Percentiles rank a stretch among this genome's conserved stretches.
These are phyloP conservation scores for Volutella citrinella DNA, from an alignment of 2,329 filamentous ascomycete genomes.

Conservation along the genomic window DNA sequence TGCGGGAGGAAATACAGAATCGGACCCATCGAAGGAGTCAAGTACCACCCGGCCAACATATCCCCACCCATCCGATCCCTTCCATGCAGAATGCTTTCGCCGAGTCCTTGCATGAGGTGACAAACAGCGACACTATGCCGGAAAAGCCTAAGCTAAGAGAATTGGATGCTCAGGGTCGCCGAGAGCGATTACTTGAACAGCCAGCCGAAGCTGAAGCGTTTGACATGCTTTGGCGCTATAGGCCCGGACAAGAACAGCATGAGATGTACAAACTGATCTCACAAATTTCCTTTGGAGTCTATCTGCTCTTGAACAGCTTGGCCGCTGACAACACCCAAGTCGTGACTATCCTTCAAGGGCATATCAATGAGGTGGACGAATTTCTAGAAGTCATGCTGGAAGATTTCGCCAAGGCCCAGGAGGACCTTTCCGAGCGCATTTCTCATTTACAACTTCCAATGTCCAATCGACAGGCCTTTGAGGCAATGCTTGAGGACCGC, in stretches of 20 bases:
- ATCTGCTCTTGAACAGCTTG: constrained; percentile 78
- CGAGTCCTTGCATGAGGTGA: constrained; percentile 74
- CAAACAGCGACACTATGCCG: constrained; percentile 38
- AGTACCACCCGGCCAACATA: constrained; percentile 16
- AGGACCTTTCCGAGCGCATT: constrained; percentile 77
- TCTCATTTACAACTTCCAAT: constrained; percentile 79
- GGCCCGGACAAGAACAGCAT: constrained; percentile 74
- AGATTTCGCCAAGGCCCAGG: constrained; percentile 74
- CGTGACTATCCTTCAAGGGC: constrained; percentile 81
- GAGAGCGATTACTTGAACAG: constrained; percentile 65
- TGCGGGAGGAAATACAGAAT: background rate
- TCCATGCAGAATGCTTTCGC: constrained; percentile 79
- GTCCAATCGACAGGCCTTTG: constrained; percentile 77
- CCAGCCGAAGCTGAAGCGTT: constrained; percentile 68
- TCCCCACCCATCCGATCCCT: constrained; percentile 62
- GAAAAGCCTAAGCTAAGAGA: constrained; percentile 51
- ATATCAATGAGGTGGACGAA: constrained; percentile 91
- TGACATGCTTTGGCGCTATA: constrained; percentile 72
- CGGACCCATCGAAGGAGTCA: too few species aligned
- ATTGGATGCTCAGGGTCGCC: constrained; percentile 58
- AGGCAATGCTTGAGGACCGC: constrained; percentile 82
- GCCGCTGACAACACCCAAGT: constrained; percentile 89
- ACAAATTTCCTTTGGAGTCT: constrained; percentile 91
- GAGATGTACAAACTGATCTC: constrained; percentile 86
- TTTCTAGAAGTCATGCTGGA: constrained; percentile 85